Evolutionary conservation across 345 rosid species (phyloP).

Genomic region (Hibiscus syriacus): DNA sequence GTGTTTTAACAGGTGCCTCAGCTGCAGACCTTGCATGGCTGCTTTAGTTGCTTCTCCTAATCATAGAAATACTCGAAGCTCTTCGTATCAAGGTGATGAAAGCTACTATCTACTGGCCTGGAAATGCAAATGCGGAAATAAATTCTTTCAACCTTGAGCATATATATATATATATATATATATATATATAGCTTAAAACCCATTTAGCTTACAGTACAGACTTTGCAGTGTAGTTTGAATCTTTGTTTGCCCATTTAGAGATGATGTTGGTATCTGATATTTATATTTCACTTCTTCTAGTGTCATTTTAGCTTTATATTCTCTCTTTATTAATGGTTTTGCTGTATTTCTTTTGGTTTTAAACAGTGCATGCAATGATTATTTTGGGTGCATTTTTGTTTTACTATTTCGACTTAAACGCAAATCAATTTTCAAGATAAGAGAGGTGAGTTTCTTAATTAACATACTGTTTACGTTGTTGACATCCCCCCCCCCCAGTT

Average conservation of each 20-base stretch:
- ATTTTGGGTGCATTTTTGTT: background rate
- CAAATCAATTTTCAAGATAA: constrained; percentile 1
- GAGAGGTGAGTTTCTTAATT: background rate
- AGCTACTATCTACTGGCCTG: constrained; percentile 31
- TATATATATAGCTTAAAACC: background rate
- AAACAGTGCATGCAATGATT: background rate
- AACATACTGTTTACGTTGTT: background rate
- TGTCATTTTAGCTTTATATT: too few species aligned
- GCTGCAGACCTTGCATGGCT: constrained; percentile 36
- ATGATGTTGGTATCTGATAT: background rate
- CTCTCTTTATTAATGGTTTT: background rate
- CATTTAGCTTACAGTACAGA: background rate
- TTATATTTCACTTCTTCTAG: background rate
- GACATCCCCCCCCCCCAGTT: too few species aligned
- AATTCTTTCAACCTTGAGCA: constrained; percentile 24
- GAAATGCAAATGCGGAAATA: constrained; percentile 38
- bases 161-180: too few species aligned
- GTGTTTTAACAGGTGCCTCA: constrained; percentile 30
- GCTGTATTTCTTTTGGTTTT: background rate
- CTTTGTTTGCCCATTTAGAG: background rate
- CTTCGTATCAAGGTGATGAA: constrained; percentile 14
- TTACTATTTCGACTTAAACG: too few species aligned
- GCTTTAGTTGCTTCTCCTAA: constrained; percentile 27
- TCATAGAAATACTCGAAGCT: constrained; percentile 5
- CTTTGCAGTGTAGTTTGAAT: background rate